phyloP scores from a whole-genome alignment of 331 rosid genomes.

The Spiraea crenata region DNA sequence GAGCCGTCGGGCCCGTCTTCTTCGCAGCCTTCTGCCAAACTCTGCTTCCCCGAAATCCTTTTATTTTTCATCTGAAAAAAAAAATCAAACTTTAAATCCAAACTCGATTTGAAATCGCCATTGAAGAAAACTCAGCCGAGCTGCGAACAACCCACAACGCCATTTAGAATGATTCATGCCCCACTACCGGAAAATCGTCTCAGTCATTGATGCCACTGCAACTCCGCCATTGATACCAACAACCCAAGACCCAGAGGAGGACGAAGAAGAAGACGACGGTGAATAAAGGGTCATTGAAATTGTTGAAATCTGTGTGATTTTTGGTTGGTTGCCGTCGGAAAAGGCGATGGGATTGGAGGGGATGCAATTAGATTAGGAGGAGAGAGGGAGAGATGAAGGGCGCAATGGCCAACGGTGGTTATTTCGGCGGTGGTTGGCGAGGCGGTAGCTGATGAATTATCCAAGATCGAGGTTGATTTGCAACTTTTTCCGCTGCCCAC shows the following conservation, averaged over 20 bases:
- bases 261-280: not conserved
- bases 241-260: not conserved
- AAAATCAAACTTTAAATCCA: not conserved
- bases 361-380: constrained; percentile 8
- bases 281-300: not conserved
- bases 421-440: constrained; percentile 73
- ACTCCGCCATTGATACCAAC: not conserved
- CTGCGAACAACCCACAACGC: too few species aligned
- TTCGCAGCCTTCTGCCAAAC: too few species aligned
- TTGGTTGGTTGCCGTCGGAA: not conserved
- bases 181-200: not conserved
- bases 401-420: constrained; percentile 35
- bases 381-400: constrained; percentile 65
- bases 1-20: too few species aligned
- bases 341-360: not conserved
- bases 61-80: too few species aligned
- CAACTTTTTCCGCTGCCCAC: too few species aligned
- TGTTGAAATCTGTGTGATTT: not conserved
- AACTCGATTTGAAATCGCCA: too few species aligned
- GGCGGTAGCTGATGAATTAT: too few species aligned
- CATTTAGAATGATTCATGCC: constrained; percentile 8
- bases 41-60: too few species aligned
- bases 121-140: too few species aligned
- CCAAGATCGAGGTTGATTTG: too few species aligned
- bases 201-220: not conserved